Base-by-base conservation (phyloP, 805 yeast species). In the Yarrowia sp. region DNA sequence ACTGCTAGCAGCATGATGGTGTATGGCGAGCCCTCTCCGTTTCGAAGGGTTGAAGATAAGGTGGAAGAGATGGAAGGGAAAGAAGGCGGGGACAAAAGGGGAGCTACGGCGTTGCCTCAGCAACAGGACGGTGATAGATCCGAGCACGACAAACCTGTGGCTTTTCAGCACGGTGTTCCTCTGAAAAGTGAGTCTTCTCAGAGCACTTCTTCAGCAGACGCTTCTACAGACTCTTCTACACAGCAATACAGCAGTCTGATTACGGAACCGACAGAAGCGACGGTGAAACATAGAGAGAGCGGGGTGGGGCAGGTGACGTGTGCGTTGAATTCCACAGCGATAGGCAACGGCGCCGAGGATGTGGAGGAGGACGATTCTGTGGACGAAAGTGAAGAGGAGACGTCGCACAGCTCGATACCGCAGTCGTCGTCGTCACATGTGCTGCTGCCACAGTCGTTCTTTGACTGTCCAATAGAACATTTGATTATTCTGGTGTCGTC, bases 401-500 rank as follows among this genome's bases (percentile, higher is more conserved):
- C 55, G 55, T 20, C 39, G 2, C 42, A 33, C 20, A 20, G 33
- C 13, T n/a, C 38, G 38, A 34, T 49, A 49, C 33, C 55, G 5
- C 42, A 17, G 30, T 24, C 30, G n/a, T 20, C 63, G 30, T 24
- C 30, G n/a, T 20, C 63, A 8, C 52, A 43, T 9, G 52, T 42
- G 2, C 33, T 40, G 7, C 77, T 87, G 13, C 89, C 90, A 2
- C 66, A 70, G 14, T 78, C 82, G 67, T 92, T 88, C 77, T 84
- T 85, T 70, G 81, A 85, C 49, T 90, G 96, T 73, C 83, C 90
- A 13, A 80, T 87, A 68, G 86, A 87, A 19, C 95, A 90, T 72
- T 78, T 94, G 50, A 86, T 93, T 44, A 80, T 82, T 1, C 79
- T 94, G 40, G 87, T 94, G 39, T 81, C 96, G 1, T 80, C 97